Conservation (phyloP, 768 basidiomycete species). For the Hericium rajendrae region DNA sequence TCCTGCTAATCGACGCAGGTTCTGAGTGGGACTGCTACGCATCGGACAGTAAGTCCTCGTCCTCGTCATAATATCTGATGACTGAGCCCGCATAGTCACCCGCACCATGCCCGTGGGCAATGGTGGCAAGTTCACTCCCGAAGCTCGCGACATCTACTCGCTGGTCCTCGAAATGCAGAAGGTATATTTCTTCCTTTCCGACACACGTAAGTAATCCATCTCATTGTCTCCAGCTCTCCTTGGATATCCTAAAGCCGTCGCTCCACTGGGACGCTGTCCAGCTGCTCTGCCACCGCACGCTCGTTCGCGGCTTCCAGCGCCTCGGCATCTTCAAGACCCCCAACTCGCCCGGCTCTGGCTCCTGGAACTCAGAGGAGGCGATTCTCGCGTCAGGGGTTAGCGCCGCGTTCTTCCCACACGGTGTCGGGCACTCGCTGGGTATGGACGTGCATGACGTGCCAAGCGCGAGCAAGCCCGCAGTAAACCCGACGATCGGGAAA, state of each 20-base stretch:
- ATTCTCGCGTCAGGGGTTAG: slow-evolving; percentile 72
- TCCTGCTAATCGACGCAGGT: slow-evolving; percentile 89
- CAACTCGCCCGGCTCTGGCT: slow-evolving; percentile 35
- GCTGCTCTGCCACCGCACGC: slow-evolving; percentile 67
- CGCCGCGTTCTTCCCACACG: slow-evolving; percentile 91
- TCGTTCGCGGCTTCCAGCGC: slow-evolving; percentile 73
- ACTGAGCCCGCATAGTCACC: slow-evolving; percentile 31
- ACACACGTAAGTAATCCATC: slow-evolving; percentile 3
- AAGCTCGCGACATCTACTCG: slow-evolving; percentile 75
- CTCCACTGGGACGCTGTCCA: slow-evolving; percentile 88
- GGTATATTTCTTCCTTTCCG: slow-evolving; percentile 27
- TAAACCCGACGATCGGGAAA: slow-evolving; percentile 40
- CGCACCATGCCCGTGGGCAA: slow-evolving; percentile 92
- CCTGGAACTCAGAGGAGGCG: slow-evolving; percentile 52
- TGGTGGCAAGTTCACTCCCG: slow-evolving; percentile 76
- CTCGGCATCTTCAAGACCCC: slow-evolving; percentile 78
- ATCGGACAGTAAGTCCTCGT: slow-evolving; percentile 39
- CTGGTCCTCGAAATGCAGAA: slow-evolving; percentile 88
- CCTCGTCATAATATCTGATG: slow-evolving; percentile 7
- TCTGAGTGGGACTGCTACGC: slow-evolving; percentile 78
- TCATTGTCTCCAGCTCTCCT: slow-evolving; percentile 42
- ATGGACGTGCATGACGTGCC: slow-evolving; percentile 94
- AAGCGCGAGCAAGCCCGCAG: slow-evolving; percentile 62
- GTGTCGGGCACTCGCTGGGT: slow-evolving; percentile 83
- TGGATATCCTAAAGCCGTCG: slow-evolving; percentile 63